Conservation (phyloP, 2,329 filamentous ascomycete species). For the Exophiala viscosa region DNA sequence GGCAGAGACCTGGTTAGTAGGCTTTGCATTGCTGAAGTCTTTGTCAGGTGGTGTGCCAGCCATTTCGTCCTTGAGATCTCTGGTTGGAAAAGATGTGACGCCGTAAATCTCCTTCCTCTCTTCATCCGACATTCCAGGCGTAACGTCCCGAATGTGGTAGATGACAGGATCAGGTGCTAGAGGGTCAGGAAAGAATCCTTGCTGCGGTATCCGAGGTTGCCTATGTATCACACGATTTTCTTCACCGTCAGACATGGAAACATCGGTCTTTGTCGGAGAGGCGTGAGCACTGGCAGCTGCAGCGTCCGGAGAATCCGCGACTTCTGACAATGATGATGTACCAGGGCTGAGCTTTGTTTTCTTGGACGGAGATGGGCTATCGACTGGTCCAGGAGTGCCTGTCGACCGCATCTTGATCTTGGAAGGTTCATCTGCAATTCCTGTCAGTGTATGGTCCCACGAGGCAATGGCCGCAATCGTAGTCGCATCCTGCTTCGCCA, state of each 20-base stretch:
- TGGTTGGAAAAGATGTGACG: conserved; percentile 76
- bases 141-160: conserved; percentile 80
- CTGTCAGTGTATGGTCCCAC: conserved; percentile 3
- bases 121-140: conserved; percentile 73
- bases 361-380: conserved; percentile 29
- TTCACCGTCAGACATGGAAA: conserved; percentile 56
- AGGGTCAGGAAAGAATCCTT: conserved; percentile 89
- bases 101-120: conserved; percentile 84
- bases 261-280: conserved; percentile 59
- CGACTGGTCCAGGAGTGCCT: conserved; percentile 23
- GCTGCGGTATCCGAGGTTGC: conserved; percentile 63
- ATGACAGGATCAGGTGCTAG: conserved; percentile 86
- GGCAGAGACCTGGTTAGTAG: conserved; percentile 88
- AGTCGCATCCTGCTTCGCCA: not conserved
- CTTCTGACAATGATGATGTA: conserved; percentile 30
- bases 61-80: conserved; percentile 77
- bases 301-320: conserved; percentile 31
- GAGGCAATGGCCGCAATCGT: not conserved
- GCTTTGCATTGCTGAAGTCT: conserved; percentile 93
- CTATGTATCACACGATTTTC: conserved; percentile 50
- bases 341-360: conserved; percentile 30
- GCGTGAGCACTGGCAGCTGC: conserved; percentile 56
- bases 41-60: conserved; percentile 87
- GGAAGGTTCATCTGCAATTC: conserved; percentile 16
- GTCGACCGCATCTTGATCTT: conserved; percentile 19